Base-by-base conservation (phyloP, 2,329 filamentous ascomycete genomes). In the Trichoderma atrobrunneum region DNA sequence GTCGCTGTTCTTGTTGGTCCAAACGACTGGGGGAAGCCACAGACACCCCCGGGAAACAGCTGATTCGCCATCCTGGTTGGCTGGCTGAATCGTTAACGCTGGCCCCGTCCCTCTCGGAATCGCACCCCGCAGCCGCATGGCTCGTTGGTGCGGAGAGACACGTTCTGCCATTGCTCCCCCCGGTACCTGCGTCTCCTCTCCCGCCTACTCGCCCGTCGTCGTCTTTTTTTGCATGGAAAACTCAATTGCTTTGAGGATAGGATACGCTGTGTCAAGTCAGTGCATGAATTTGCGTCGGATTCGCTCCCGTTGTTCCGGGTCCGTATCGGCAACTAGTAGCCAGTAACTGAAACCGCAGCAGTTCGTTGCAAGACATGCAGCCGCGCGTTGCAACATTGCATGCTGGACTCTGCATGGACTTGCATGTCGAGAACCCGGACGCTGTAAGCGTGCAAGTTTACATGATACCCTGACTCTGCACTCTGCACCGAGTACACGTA, bases 121-220 rank as follows among this genome's bases (percentile, higher is more conserved):
- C 21, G 39, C 68, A 66, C 68, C 59, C 69, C 60, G 32, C 59
- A 71, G 69, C 30, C 69, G 51, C 60, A 56, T 64, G 57, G 48
- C 66, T 69, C 14, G 48, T 30, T 62, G 66, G 66, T 62, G 66
- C 57, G 66, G 66, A 70, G 66, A 70, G 66, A 70, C 28, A 36
- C 57, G 21, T 28, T 54, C 57, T 61, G 39, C 56, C 64, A 67
- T 1, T 32, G 39, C 48, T 39, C 48, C 56, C 66, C 30, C 66
- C 32, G 56, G 66, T 69, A 69, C 66, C 66, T 69, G 66, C 66
- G 66, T 69, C 66, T 69, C 51, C 18, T 48, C 26, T 64, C 51
- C 65, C 48, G 56, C 11, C 48, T 16, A 5, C 60, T 39, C 32
- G 16, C 32, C 43, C 66, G 10, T 36, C 18, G 5, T 39, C 16